A percentile compares a stretch with the other conserved stretches of the same genome.
Conservation (phyloP, 768 basidiomycete species). For the Trametes punicea region DNA sequence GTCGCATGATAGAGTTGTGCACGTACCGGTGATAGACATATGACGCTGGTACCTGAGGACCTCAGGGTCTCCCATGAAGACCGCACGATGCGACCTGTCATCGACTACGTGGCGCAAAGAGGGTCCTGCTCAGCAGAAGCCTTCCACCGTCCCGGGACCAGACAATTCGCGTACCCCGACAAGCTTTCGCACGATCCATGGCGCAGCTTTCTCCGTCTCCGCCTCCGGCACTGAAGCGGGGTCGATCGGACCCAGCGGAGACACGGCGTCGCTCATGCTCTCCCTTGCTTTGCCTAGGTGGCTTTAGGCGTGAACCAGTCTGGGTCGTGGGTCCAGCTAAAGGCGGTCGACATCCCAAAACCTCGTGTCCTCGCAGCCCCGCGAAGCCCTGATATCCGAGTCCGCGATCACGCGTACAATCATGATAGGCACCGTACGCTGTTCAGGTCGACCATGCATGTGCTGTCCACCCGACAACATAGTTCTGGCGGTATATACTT, state of each 20-base stretch:
- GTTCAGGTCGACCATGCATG: not conserved
- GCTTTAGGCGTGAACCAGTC: not conserved
- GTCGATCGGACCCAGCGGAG: slow-evolving; percentile 48
- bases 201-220: slow-evolving; percentile 54
- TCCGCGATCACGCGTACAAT: not conserved
- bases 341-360: no score
- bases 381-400: no score
- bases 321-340: no score
- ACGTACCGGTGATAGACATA: slow-evolving; percentile 61
- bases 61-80: slow-evolving; percentile 61
- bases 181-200: slow-evolving; percentile 64
- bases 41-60: slow-evolving; percentile 53
- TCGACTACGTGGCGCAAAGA: slow-evolving; percentile 37
- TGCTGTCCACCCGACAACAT: not conserved
- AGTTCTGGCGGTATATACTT: no score
- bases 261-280: slow-evolving; percentile 24
- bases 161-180: slow-evolving; percentile 48
- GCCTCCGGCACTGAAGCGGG: slow-evolving; percentile 39
- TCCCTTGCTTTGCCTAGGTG: not conserved
- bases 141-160: slow-evolving; percentile 2
- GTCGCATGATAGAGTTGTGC: not conserved
- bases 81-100: slow-evolving; percentile 61
- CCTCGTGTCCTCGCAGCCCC: no score
- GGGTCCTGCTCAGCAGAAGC: not conserved
- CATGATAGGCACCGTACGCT: slow-evolving; percentile 17